Evolutionary conservation across 1,139 yeast genomes (phyloP).

Genomic region (Debaryomyces fabryi): DNA sequence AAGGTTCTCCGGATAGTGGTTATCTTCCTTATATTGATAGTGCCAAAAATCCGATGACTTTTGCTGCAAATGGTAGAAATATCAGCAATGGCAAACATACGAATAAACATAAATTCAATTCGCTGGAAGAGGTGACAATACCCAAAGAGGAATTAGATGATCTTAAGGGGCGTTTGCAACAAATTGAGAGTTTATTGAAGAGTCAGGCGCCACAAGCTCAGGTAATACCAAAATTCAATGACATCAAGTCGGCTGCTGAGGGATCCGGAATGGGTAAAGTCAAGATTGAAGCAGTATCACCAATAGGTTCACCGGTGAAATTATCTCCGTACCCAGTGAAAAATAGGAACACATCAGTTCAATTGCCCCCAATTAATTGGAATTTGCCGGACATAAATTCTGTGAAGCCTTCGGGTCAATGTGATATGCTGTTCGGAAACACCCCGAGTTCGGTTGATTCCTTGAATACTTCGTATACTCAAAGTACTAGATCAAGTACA

Average conservation of each 20-base stretch:
- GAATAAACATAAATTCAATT: neutral
- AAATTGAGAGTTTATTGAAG: constrained; percentile 20
- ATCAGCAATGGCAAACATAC: constrained; percentile 11
- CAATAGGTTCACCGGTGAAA: neutral
- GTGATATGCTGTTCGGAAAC: constrained; percentile 1
- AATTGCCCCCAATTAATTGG: constrained; percentile 5
- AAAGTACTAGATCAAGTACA: neutral
- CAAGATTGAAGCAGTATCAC: neutral
- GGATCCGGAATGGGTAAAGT: neutral
- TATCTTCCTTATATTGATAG: constrained; percentile 27
- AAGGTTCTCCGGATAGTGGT: too few relatives aligned
- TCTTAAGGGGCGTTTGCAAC: constrained; percentile 28
- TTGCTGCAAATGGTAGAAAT: constrained; percentile 1
- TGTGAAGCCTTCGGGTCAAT: neutral
- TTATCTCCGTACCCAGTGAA: neutral
- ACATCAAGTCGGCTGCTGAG: neutral
- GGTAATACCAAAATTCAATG: neutral
- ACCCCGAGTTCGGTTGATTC: constrained; percentile 2
- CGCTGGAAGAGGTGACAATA: constrained; percentile 14
- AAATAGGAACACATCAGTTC: neutral
- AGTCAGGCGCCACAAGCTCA: neutral
- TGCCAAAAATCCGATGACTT: constrained; percentile 29
- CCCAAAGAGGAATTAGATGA: constrained; percentile 26
- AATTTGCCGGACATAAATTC: neutral
- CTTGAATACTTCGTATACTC: neutral